Conservation (phyloP, 73 alveolate genomes). For the Blepharisma stoltei region DNA sequence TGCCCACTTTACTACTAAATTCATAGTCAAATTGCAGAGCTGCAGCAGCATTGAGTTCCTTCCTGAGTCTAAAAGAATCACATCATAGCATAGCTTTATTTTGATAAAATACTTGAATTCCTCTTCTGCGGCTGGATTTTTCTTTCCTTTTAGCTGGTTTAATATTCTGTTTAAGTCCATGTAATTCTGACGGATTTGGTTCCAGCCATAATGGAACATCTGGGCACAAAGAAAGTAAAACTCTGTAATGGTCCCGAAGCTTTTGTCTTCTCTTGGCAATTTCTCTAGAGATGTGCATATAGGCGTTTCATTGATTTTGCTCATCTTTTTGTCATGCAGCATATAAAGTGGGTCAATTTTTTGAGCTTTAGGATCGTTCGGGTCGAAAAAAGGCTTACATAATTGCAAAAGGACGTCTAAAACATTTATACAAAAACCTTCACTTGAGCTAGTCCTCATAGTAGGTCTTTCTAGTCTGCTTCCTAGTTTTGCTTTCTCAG, state of each 20-base stretch:
- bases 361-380: neutral
- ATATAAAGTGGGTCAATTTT: neutral
- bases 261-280: conserved; percentile 28
- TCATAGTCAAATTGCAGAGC: conserved; percentile 35
- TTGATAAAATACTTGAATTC: neutral
- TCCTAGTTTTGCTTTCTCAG: conserved; percentile 4
- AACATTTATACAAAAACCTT: neutral
- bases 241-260: conserved; percentile 70
- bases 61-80: conserved; percentile 37
- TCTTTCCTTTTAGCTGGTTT: conserved; percentile 45
- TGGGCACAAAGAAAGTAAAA: conserved; percentile 56
- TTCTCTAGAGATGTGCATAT: neutral
- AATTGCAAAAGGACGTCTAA: conserved; percentile 22
- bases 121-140: conserved; percentile 21
- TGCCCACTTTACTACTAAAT: conserved; percentile 21
- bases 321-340: neutral
- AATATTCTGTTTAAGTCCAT: conserved; percentile 47
- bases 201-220: conserved; percentile 56
- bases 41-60: conserved; percentile 36
- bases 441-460: neutral
- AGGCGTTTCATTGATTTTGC: neutral
- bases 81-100: conserved; percentile 26
- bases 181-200: conserved; percentile 43
- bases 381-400: conserved; percentile 17
- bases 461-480: neutral